Conservation (phyloP, 495 filamentous ascomycete genomes). For the Trichoderma parareesei region DNA sequence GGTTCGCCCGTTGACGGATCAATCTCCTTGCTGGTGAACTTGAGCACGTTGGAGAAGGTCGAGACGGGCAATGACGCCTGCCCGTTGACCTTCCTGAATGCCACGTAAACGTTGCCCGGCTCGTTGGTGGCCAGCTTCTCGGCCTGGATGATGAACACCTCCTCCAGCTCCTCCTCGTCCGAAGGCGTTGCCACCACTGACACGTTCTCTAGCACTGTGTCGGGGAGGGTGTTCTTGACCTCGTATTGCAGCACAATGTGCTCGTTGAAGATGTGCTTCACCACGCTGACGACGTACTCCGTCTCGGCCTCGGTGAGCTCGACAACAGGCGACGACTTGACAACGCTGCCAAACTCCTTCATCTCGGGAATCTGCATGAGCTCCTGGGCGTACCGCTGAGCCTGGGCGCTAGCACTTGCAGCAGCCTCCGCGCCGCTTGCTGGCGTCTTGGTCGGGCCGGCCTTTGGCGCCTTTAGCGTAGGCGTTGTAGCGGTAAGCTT, state of each 20-base stretch:
- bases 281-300: conserved; percentile 86
- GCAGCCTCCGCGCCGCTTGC: conserved; percentile 61
- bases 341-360: conserved; percentile 74
- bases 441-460: conserved; percentile 69
- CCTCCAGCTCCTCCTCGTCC: conserved; percentile 73
- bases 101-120: conserved; percentile 88
- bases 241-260: conserved; percentile 95
- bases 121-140: conserved; percentile 71
- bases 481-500: conserved; percentile 88
- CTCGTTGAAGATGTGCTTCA: conserved; percentile 97
- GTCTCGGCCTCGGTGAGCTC: conserved; percentile 96
- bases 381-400: conserved; percentile 81
- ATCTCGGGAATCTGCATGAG: conserved; percentile 85
- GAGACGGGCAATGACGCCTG: conserved; percentile 62
- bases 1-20: conserved; percentile 91
- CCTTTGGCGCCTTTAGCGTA: conserved; percentile 86
- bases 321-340: conserved; percentile 79
- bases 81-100: conserved; percentile 75
- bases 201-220: conserved; percentile 83
- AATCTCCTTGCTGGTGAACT: conserved; percentile 96
- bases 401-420: conserved; percentile 63
- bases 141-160: conserved; percentile 89
- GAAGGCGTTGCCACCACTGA: conserved; percentile 78
- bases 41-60: conserved; percentile 85
- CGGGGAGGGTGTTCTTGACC: conserved; percentile 92